Base-by-base conservation (phyloP, 345 rosid species). In the Melastoma malabathricum region DNA sequence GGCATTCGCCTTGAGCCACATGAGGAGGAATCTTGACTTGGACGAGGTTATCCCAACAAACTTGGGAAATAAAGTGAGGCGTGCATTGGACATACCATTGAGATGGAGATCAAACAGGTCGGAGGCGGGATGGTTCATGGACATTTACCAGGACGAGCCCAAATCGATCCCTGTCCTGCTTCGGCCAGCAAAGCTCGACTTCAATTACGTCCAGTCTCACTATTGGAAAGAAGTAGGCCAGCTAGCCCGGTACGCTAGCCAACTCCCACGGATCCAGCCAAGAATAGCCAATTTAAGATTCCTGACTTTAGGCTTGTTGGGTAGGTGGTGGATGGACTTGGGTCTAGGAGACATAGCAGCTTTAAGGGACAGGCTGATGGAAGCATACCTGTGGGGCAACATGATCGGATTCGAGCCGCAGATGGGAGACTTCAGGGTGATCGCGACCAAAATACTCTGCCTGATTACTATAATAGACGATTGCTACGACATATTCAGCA, bases 261-360 rank as follows among this genome's bases (percentile, higher is more conserved):
- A n/a, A n/a, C n/a, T n/a, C n/a, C n/a, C n/a, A n/a, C n/a, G n/a
- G n/a, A n/a, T n/a, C n/a, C n/a, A n/a, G n/a, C n/a, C n/a, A n/a
- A n/a, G n/a, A n/a, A n/a, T n/a, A n/a, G n/a, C n/a, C n/a, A n/a
- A n/a, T 20, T 49, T 15, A 27, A 23, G 15, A 13, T 7, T 23
- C 22, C 34, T 17, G 22, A 27, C 6, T 27, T 27, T 3, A 27
- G 4, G 31, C 31, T 3, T 27, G 31, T 27, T 6, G 31, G 31
- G 38, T 10, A 65, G 69, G 64, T 54, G 69, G 69, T 65, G 69
- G 69, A 43, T 48, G 15, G 39, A 65, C 2, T 34, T 65, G 59
- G 64, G 60, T 2, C n/a, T 59, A 15, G 1, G 18, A 43, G 25
- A 59, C 27, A n/a, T 54, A 41, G n/a, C 15, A 6, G 49, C 54